A percentile compares a stretch with the other conserved stretches of the same genome.
Conservation (phyloP, 495 filamentous ascomycete species). For the Penicillium malachiteum region DNA sequence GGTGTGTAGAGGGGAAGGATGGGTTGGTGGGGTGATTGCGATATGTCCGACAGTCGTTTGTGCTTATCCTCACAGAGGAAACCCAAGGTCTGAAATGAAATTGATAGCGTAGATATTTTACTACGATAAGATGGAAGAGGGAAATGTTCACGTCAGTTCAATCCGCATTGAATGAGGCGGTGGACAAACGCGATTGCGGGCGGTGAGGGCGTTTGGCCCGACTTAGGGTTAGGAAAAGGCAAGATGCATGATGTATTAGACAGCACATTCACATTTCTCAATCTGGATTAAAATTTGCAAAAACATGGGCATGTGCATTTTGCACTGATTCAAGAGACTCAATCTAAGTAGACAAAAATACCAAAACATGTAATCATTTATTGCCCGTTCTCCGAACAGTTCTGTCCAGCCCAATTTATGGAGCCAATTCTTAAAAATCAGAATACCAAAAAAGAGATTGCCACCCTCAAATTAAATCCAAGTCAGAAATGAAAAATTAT, state of each 20-base stretch:
- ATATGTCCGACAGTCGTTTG: background rate
- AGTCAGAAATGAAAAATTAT: background rate
- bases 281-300: background rate
- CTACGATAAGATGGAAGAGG: background rate
- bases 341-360: no score
- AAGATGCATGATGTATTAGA: background rate
- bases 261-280: background rate
- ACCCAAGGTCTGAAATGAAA: background rate
- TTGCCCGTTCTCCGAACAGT: no score
- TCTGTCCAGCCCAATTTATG: no score
- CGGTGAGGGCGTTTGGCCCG: conserved; percentile 10
- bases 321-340: no score
- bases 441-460: background rate
- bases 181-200: conserved; percentile 1
- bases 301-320: background rate
- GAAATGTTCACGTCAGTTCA: background rate
- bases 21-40: background rate
- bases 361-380: no score
- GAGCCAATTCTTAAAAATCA: background rate
- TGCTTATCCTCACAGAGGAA: no score
- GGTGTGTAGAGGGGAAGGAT: conserved; percentile 1
- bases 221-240: conserved; percentile 8
- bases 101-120: background rate
- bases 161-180: conserved; percentile 2
- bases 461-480: background rate